phyloP scores from a whole-genome alignment of 2,329 filamentous ascomycete genomes.

The Ascochyta pisi region DNA sequence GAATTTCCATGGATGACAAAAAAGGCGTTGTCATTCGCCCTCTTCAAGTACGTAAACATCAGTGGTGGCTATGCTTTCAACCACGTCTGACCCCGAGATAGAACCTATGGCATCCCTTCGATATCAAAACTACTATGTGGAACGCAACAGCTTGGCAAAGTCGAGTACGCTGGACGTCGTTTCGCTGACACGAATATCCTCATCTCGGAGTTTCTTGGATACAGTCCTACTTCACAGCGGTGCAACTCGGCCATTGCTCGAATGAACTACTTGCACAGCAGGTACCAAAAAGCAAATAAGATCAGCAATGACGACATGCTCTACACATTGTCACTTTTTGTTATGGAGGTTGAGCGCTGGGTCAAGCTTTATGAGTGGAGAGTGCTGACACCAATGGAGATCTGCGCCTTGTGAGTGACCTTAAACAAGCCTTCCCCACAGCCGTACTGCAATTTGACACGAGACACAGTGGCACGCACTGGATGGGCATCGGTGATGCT shows the following conservation, averaged over 20 bases:
- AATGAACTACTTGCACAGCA: slow-evolving; percentile 68
- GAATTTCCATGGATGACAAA: slow-evolving; percentile 64
- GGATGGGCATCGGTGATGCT: slow-evolving; percentile 73
- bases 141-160: slow-evolving; percentile 40
- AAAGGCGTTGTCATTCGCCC: slow-evolving; percentile 63
- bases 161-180: slow-evolving; percentile 33
- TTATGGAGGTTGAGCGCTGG: slow-evolving; percentile 70
- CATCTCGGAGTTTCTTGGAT: slow-evolving; percentile 39
- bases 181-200: slow-evolving; percentile 44
- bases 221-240: slow-evolving; percentile 43
- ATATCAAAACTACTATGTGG: slow-evolving; percentile 46
- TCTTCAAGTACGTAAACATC: slow-evolving; percentile 55
- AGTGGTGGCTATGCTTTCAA: not conserved
- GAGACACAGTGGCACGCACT: slow-evolving; percentile 62
- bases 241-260: slow-evolving; percentile 60
- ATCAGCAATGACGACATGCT: slow-evolving; percentile 70
- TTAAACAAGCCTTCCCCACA: not conserved
- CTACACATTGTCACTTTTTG: slow-evolving; percentile 70
- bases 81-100: slow-evolving; percentile 5
- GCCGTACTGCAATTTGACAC: not conserved
- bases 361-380: slow-evolving; percentile 75
- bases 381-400: slow-evolving; percentile 68
- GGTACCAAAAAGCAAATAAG: slow-evolving; percentile 64
- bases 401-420: slow-evolving; percentile 61
- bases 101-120: slow-evolving; percentile 48